phyloP scores from a whole-genome alignment of 1,284 basidiomycete species.

The Mycena sp. region DNA sequence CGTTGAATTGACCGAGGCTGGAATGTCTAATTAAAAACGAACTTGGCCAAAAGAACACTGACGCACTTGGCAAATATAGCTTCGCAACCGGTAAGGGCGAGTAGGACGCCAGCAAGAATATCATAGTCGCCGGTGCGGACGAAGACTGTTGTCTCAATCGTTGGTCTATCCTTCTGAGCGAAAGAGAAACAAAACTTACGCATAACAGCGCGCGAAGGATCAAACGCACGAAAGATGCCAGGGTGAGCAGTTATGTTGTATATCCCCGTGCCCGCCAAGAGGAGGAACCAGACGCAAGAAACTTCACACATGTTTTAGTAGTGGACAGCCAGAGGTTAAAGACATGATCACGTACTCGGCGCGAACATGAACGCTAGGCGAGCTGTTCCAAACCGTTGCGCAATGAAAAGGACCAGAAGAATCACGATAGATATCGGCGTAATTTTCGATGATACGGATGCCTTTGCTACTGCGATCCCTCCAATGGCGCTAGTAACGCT shows the following conservation, averaged over 20 bases:
- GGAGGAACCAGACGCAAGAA: constrained; percentile 67
- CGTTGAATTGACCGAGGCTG: constrained; percentile 77
- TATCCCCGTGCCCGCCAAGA: constrained; percentile 64
- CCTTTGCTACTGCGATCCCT: constrained; percentile 72
- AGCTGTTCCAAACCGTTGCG: constrained; percentile 69
- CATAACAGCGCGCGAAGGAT: constrained; percentile 73
- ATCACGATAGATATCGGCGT: constrained; percentile 72
- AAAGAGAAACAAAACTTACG: constrained; percentile 46
- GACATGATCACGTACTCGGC: constrained; percentile 54
- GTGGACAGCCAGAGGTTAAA: background rate
- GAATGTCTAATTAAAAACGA: background rate
- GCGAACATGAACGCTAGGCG: constrained; percentile 64
- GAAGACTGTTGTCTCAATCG: constrained; percentile 50
- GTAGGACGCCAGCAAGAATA: constrained; percentile 70
- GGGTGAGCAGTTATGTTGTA: constrained; percentile 67
- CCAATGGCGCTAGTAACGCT: constrained; percentile 71
- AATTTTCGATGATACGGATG: constrained; percentile 57
- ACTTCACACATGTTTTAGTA: constrained; percentile 48
- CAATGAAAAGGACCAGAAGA: constrained; percentile 66
- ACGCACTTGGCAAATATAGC: constrained; percentile 74
- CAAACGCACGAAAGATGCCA: constrained; percentile 73
- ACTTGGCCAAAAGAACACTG: background rate
- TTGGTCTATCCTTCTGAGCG: constrained; percentile 44
- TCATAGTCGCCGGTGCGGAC: constrained; percentile 72
- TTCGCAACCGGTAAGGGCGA: constrained; percentile 75